Evolutionary conservation across 257 asterid species (phyloP).

Genomic region (Solanum pinnatisectum): DNA sequence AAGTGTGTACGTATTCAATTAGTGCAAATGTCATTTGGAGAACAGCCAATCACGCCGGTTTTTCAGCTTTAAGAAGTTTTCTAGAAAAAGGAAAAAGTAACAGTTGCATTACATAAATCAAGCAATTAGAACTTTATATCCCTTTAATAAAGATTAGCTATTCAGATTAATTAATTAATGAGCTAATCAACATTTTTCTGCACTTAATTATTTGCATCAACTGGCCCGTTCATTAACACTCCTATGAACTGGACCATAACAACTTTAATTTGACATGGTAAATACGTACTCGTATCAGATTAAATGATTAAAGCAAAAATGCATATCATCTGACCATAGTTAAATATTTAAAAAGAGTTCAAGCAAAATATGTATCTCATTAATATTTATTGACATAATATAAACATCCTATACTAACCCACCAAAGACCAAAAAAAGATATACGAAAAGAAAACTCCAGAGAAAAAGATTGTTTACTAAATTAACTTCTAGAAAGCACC

Average conservation of each 20-base stretch:
- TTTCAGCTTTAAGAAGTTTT: neutral
- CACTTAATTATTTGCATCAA: neutral
- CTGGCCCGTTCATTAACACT: neutral
- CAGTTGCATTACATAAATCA: neutral
- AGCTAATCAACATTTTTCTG: neutral
- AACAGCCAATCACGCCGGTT: neutral
- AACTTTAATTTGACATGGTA: no score
- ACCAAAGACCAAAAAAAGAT: no score
- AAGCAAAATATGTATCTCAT: neutral
- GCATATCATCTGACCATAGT: no score
- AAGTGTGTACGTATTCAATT: neutral
- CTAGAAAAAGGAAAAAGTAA: neutral
- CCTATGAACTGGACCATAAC: no score
- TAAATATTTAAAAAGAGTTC: neutral
- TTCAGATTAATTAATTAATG: neutral
- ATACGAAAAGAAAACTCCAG: neutral
- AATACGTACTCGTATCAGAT: accelerated
- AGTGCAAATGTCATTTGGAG: neutral
- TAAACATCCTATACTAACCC: neutral
- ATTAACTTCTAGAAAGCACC: neutral
- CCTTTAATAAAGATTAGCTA: neutral
- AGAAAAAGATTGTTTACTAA: neutral
- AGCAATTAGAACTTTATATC: neutral
- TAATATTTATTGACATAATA: neutral
- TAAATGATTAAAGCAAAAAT: neutral